Conservation (phyloP, 768 basidiomycete genomes). For the Dendrothele bispora region DNA sequence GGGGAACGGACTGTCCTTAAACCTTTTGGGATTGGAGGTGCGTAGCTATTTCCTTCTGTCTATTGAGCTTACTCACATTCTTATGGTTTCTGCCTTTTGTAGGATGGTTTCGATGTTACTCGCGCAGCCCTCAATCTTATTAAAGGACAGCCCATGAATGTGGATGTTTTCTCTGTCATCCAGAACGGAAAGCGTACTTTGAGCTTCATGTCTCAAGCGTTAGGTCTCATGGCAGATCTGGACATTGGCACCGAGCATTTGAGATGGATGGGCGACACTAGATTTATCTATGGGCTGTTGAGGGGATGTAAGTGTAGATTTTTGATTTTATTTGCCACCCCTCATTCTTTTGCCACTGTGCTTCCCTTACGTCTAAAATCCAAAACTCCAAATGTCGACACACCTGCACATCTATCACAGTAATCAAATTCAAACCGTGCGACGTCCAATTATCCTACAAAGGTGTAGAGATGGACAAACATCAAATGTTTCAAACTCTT, state of each 20-base stretch:
- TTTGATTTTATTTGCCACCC: too few relatives aligned
- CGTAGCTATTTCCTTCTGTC: conserved; percentile 11
- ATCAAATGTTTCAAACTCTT: conserved; percentile 60
- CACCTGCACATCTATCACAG: too few relatives aligned
- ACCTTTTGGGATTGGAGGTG: conserved; percentile 70
- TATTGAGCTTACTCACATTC: conserved; percentile 3
- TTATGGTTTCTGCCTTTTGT: conserved; percentile 8
- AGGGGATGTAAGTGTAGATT: conserved; percentile 62
- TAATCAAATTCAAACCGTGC: conserved; percentile 61
- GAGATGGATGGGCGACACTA: conserved; percentile 83
- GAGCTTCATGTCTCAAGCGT: conserved; percentile 82
- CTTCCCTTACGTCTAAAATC: not conserved
- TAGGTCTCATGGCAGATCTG: conserved; percentile 84
- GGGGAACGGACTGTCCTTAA: conserved; percentile 75
- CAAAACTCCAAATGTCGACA: not conserved
- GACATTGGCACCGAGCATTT: conserved; percentile 84
- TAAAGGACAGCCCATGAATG: conserved; percentile 76
- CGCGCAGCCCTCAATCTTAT: conserved; percentile 75
- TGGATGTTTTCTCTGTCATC: conserved; percentile 76
- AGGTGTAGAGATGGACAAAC: conserved; percentile 67
- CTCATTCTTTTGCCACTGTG: conserved; percentile 1
- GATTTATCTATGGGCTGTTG: conserved; percentile 74
- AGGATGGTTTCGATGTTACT: conserved; percentile 72
- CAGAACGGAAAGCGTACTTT: conserved; percentile 62
- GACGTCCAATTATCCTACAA: conserved; percentile 72